phyloP scores from a whole-genome alignment of 2,329 filamentous ascomycete species.

The Tolypocladium tropicale region DNA sequence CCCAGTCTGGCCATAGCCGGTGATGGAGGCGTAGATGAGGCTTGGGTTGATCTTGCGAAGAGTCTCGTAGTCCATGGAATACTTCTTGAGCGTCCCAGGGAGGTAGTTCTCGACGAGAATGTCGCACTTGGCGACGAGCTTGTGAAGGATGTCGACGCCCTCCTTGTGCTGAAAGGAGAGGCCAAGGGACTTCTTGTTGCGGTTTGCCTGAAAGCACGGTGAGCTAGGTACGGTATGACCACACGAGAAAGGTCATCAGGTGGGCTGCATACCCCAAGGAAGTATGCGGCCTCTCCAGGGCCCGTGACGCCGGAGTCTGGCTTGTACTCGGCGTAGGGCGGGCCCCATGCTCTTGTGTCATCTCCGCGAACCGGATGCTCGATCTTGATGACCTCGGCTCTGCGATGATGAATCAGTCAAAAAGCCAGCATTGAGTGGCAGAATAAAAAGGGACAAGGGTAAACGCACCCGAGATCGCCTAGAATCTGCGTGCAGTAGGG shows the following conservation, averaged over 20 bases:
- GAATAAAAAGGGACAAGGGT: not conserved
- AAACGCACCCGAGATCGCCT: slow-evolving; percentile 79
- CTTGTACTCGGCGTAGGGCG: slow-evolving; percentile 77
- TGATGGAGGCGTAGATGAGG: slow-evolving; percentile 92
- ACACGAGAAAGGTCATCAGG: not conserved
- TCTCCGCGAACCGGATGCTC: slow-evolving; percentile 88
- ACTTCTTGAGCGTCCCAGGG: slow-evolving; percentile 81
- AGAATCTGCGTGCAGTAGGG: slow-evolving; percentile 97
- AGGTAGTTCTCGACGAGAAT: slow-evolving; percentile 96
- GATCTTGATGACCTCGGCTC: slow-evolving; percentile 93
- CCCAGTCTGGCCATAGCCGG: slow-evolving; percentile 91
- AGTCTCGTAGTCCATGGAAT: slow-evolving; percentile 78
- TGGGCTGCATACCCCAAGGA: slow-evolving; percentile 58
- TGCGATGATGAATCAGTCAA: slow-evolving; percentile 20
- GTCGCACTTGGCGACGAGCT: slow-evolving; percentile 74
- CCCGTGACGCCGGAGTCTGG: slow-evolving; percentile 48
- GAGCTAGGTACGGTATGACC: not conserved
- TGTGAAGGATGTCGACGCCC: slow-evolving; percentile 80
- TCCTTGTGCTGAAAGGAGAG: slow-evolving; percentile 81
- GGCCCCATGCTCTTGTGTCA: slow-evolving; percentile 93
- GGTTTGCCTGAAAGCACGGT: slow-evolving; percentile 57
- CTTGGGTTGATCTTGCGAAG: slow-evolving; percentile 71
- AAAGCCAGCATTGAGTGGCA: not conserved
- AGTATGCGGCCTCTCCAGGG: slow-evolving; percentile 90
- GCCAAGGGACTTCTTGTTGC: slow-evolving; percentile 91